Evolutionary conservation across 2,329 filamentous ascomycete species (phyloP).

Genomic region (Beauveria medogensis): DNA sequence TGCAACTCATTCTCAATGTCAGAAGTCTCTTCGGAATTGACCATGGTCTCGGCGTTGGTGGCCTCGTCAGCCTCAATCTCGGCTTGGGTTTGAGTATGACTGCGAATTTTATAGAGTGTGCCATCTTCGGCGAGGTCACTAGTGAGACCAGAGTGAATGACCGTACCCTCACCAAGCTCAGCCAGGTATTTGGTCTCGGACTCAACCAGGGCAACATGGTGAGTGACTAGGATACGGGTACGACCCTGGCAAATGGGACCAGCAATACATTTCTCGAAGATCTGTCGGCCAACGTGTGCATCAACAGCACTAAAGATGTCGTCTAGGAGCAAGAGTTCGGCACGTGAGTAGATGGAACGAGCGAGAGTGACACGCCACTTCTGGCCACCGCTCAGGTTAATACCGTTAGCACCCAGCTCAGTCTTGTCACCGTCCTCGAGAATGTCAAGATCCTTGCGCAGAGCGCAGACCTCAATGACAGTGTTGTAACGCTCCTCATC

Average conservation of each 20-base stretch:
- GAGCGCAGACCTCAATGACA: slow-evolving; percentile 63
- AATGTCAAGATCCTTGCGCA: slow-evolving; percentile 69
- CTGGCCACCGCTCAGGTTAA: slow-evolving; percentile 77
- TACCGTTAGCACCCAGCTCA: slow-evolving; percentile 76
- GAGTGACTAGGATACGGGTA: slow-evolving; percentile 72
- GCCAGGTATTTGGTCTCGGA: slow-evolving; percentile 66
- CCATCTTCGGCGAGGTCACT: slow-evolving; percentile 55
- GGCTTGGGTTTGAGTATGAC: slow-evolving; percentile 39
- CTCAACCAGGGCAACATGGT: slow-evolving; percentile 66
- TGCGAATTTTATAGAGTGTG: slow-evolving; percentile 48
- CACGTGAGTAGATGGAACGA: slow-evolving; percentile 70
- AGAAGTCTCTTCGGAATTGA: slow-evolving; percentile 46
- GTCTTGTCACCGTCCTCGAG: slow-evolving; percentile 70
- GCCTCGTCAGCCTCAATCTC: slow-evolving; percentile 42
- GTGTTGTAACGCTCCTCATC: slow-evolving; percentile 61
- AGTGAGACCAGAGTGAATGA: slow-evolving; percentile 55
- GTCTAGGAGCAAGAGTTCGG: slow-evolving; percentile 68
- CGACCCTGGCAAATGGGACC: slow-evolving; percentile 61
- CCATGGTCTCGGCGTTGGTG: slow-evolving; percentile 34
- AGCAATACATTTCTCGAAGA: slow-evolving; percentile 68
- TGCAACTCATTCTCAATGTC: slow-evolving; percentile 34
- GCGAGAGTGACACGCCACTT: slow-evolving; percentile 77
- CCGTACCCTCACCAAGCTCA: slow-evolving; percentile 60
- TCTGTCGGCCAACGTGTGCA: slow-evolving; percentile 69
- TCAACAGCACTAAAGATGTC: slow-evolving; percentile 82